Conservation (phyloP, 305 asterid species). For the Rubia tinctorum region DNA sequence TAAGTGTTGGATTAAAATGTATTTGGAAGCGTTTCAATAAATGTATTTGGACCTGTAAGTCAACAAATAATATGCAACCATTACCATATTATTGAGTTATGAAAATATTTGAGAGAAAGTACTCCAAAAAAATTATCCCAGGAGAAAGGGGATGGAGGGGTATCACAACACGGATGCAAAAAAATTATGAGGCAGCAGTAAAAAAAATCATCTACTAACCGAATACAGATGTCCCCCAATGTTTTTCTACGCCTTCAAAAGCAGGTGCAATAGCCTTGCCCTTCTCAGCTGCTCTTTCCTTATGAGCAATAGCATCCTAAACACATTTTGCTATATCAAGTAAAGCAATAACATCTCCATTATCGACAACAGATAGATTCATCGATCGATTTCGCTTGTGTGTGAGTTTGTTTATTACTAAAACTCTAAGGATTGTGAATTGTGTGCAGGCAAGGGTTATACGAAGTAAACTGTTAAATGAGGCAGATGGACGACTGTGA, state of each 20-base stretch:
- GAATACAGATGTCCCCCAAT: slow-evolving; percentile 87
- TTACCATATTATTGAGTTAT: neutral
- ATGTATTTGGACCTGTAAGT: slow-evolving; percentile 67
- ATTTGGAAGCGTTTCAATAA: slow-evolving; percentile 80
- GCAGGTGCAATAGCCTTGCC: slow-evolving; percentile 99
- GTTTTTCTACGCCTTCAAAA: slow-evolving; percentile 98
- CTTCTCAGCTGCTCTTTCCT: slow-evolving; percentile 98
- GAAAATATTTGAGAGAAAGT: slow-evolving; percentile 1
- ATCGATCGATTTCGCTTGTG: too few species aligned
- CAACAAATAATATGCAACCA: slow-evolving; percentile 5
- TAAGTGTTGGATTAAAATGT: too few species aligned
- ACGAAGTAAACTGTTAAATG: too few species aligned
- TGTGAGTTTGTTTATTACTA: too few species aligned
- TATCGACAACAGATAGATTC: slow-evolving; percentile 90
- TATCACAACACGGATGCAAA: neutral
- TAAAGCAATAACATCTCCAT: slow-evolving; percentile 94
- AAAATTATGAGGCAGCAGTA: slow-evolving; percentile 11
- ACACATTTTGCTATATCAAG: slow-evolving; percentile 95
- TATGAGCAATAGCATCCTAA: slow-evolving; percentile 94
- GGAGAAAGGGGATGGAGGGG: neutral
- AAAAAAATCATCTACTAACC: slow-evolving; percentile 48
- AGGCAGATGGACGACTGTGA: too few species aligned
- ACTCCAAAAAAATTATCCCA: neutral
- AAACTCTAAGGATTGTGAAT: too few species aligned
- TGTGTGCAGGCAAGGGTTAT: too few species aligned